phyloP scores from a whole-genome alignment of 176 grass and related monocot species.

The Oryza longistaminata region DNA sequence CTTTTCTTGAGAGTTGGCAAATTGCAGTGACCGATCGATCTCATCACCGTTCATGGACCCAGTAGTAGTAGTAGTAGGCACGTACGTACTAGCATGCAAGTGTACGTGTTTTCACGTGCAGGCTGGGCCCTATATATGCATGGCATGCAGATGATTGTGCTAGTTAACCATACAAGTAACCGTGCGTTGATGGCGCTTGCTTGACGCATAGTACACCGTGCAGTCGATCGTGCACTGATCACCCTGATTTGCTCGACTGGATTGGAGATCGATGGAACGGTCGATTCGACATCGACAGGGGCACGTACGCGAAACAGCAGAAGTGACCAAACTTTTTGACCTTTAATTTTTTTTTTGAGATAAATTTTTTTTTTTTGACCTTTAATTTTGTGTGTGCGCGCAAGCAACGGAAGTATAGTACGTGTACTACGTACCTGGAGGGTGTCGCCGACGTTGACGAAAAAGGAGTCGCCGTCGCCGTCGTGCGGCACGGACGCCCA shows the following conservation, averaged over 20 bases:
- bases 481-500: slow-evolving; percentile 86
- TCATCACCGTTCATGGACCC: not conserved
- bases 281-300: not conserved
- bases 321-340: not conserved
- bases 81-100: not conserved
- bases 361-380: no score
- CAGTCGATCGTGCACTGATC: not conserved
- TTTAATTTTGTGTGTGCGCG: no score
- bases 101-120: not conserved
- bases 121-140: not conserved
- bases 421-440: slow-evolving; percentile 57
- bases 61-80: not conserved
- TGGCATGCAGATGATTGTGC: not conserved
- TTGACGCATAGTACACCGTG: slow-evolving; percentile 2
- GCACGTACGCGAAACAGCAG: not conserved
- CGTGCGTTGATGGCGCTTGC: not conserved
- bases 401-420: not conserved
- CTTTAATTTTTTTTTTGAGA: no score
- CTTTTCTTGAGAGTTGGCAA: not conserved
- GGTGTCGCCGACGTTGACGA: slow-evolving; percentile 85
- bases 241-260: not conserved
- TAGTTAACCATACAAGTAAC: not conserved
- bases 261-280: not conserved
- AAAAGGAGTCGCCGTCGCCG: slow-evolving; percentile 61
- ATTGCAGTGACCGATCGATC: not conserved